Evolutionary conservation across 192 early-diverging fungal genomes (phyloP).

Genomic region (Gigaspora rosea): DNA sequence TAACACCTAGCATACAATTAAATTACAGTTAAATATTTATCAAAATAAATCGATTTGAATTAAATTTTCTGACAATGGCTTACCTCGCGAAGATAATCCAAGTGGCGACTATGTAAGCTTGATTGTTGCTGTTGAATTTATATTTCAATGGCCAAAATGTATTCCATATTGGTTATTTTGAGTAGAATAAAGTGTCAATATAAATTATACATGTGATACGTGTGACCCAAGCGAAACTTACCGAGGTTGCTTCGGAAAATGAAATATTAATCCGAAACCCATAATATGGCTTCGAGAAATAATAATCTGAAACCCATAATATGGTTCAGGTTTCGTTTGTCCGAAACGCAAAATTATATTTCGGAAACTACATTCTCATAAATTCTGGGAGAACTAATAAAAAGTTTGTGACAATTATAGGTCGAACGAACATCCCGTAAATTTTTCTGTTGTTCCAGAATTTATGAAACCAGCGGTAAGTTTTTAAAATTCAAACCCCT

Average conservation of each 20-base stretch:
- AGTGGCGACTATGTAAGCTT: conserved; percentile 62
- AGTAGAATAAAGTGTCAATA: not conserved
- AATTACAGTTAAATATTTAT: not conserved
- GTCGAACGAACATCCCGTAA: too few relatives aligned
- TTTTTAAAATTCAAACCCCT: not conserved
- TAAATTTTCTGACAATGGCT: not conserved
- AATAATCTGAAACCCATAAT: too few relatives aligned
- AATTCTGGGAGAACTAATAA: too few relatives aligned
- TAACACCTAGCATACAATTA: conserved; percentile 37
- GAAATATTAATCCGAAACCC: too few relatives aligned
- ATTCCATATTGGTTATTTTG: not conserved
- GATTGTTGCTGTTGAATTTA: conserved; percentile 45
- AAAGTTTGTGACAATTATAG: too few relatives aligned
- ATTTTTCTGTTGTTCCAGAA: too few relatives aligned
- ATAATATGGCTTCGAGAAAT: too few relatives aligned
- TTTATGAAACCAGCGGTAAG: not conserved
- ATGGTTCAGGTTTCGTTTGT: too few relatives aligned
- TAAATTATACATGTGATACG: not conserved
- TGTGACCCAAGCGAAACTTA: too few relatives aligned
- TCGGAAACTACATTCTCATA: too few relatives aligned
- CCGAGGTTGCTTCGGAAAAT: too few relatives aligned
- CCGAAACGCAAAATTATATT: too few relatives aligned
- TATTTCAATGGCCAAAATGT: not conserved
- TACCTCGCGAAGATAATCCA: conserved; percentile 71
- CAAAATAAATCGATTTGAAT: not conserved